A percentile compares a stretch with the other conserved stretches of the same genome.
Conservation (phyloP, 139 green algal genomes). For the Deuterostichococcus epilithicus region DNA sequence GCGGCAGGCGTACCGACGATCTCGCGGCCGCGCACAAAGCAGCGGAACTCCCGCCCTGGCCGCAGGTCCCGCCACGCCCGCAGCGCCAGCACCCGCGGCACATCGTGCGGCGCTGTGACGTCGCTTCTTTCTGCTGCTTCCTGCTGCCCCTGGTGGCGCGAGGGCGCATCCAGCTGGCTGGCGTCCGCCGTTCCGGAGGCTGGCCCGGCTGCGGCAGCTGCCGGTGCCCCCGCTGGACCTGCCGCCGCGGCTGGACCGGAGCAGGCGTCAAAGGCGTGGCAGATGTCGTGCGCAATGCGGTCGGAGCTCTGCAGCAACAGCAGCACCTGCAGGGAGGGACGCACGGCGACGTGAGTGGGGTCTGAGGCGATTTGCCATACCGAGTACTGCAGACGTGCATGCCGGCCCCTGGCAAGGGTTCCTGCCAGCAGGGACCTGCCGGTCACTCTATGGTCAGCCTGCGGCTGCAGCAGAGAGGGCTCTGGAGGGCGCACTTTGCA, state of each 20-base stretch:
- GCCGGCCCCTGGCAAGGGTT: too few species aligned
- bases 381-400: background rate
- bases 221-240: background rate
- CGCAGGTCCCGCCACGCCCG: slow-evolving; percentile 71
- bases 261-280: slow-evolving; percentile 21
- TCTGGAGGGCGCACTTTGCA: too few species aligned
- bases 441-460: too few species aligned
- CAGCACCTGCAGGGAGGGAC: slow-evolving; percentile 57
- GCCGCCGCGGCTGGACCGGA: background rate
- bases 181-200: too few species aligned
- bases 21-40: slow-evolving; percentile 65
- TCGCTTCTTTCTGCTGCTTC: slow-evolving; percentile 1
- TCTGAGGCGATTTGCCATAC: background rate
- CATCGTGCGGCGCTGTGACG: slow-evolving; percentile 1
- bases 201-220: slow-evolving; percentile 7
- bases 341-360: too few species aligned
- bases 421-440: too few species aligned
- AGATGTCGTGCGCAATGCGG: slow-evolving; percentile 79
- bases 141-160: background rate
- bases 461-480: too few species aligned
- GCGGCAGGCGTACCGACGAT: slow-evolving; percentile 25
- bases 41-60: slow-evolving; percentile 87
- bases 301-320: slow-evolving; percentile 91
- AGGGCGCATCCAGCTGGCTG: too few species aligned
- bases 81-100: slow-evolving; percentile 57